Base-by-base conservation (phyloP, 495 filamentous ascomycete species). In the Tuber brumale region DNA sequence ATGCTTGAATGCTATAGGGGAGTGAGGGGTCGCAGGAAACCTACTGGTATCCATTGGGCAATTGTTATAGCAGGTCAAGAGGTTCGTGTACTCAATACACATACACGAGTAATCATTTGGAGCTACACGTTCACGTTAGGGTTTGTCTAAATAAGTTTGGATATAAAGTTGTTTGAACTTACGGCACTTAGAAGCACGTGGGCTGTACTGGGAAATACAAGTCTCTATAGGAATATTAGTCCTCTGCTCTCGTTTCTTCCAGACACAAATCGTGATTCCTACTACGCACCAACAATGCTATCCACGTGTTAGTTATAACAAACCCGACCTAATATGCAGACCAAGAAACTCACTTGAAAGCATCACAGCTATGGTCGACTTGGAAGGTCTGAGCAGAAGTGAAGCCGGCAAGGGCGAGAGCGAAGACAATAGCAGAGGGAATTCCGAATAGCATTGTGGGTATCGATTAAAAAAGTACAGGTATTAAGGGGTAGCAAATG, bases 61-160 rank as follows among this genome's bases (percentile, higher is more conserved):
- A 74, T 85, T 85, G 77, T 84, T 84, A 81, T 86, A 86, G 77
- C 85, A 86, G 70, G 82, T 83, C 71, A 23, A 31, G 27, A 79
- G 37, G 70, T 81, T 70, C 1, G 76, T 80, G 57, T 78, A 79
- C n/a, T 79, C 71, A 23, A 48, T 71, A 70, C 80, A 82, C 35
- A 76, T 69, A 72, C 80, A 82, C 43, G 39, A 74, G 57, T 73
- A 82, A 45, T 82, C 76, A 41, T 79, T 79, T 23, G 72, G 78
- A 23, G 14, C 16, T 74, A 42, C 45, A 46, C n/a, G 72, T 41
- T 12, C 46, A 61, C 48, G 57, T 19, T 43, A 71, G 48, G 57
- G 18, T 70, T 23, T 69, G 16, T 72, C 35, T 61, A 57, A 70
- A 44, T 31, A 43, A 71, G 12, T 2, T 41, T 46, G 19, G n/a